Evolutionary conservation across 1,139 yeast species (phyloP).

Genomic region (Barnettozyma hawaiiensis): DNA sequence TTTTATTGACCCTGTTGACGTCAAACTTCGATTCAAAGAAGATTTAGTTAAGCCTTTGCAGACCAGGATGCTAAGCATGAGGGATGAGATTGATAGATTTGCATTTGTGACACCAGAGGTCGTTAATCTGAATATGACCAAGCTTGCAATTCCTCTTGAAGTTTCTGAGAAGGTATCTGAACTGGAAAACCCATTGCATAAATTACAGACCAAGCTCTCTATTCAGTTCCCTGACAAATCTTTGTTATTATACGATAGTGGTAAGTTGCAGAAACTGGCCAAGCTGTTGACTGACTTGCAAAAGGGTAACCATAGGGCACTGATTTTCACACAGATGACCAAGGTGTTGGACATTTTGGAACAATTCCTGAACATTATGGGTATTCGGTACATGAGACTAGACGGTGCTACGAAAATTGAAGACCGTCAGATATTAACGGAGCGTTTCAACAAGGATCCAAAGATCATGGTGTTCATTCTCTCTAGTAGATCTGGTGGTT

Average conservation of each 20-base stretch:
- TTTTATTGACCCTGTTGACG: slow-evolving; percentile 15
- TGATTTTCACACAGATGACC: slow-evolving; percentile 98
- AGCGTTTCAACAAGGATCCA: slow-evolving; percentile 82
- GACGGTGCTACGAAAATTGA: slow-evolving; percentile 98
- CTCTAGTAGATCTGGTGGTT: slow-evolving; percentile 95
- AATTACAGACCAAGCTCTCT: slow-evolving; percentile 77
- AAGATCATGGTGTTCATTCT: slow-evolving; percentile 86
- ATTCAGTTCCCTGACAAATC: slow-evolving; percentile 97
- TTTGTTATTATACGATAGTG: slow-evolving; percentile 90
- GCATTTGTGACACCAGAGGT: slow-evolving; percentile 87
- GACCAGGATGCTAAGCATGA: slow-evolving; percentile 32
- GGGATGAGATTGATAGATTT: slow-evolving; percentile 59
- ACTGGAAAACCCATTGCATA: slow-evolving; percentile 66
- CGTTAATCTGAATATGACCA: slow-evolving; percentile 71
- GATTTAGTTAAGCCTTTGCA: slow-evolving; percentile 32
- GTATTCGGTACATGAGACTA: slow-evolving; percentile 87
- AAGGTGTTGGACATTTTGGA: slow-evolving; percentile 90
- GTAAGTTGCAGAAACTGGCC: slow-evolving; percentile 86
- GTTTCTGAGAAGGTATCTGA: slow-evolving; percentile 20
- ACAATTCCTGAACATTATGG: slow-evolving; percentile 89
- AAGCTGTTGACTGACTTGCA: slow-evolving; percentile 67
- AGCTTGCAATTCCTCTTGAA: slow-evolving; percentile 32
- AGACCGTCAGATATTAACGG: slow-evolving; percentile 91
- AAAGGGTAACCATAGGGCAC: slow-evolving; percentile 85
- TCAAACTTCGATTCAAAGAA: slow-evolving; percentile 14